Conservation (phyloP, 2,329 filamentous ascomycete genomes). For the Alternaria alternata region DNA sequence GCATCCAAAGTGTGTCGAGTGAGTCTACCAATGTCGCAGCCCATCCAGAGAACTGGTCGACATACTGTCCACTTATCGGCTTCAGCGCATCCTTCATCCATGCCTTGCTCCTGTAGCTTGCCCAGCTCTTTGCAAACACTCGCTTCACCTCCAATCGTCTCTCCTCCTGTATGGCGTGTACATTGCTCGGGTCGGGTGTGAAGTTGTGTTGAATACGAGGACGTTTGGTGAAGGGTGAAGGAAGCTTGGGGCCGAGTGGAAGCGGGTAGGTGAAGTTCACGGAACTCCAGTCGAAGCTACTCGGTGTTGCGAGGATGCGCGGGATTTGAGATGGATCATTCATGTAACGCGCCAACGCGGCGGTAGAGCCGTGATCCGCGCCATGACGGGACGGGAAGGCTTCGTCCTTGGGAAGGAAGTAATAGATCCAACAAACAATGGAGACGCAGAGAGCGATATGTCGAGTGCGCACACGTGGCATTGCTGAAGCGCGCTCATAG, state of each 20-base stretch:
- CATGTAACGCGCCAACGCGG: conserved; percentile 42
- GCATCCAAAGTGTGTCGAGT: conserved; percentile 59
- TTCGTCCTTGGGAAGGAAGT: conserved; percentile 32
- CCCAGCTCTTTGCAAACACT: conserved; percentile 55
- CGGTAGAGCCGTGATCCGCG: conserved; percentile 27
- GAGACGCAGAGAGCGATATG: conserved; percentile 36
- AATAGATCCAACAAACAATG: conserved; percentile 39
- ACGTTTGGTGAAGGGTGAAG: conserved; percentile 36
- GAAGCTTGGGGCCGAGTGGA: conserved; percentile 37
- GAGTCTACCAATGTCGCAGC: conserved; percentile 57
- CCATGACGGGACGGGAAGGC: conserved; percentile 8
- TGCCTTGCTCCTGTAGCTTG: conserved; percentile 54
- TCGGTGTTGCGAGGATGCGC: conserved; percentile 32
- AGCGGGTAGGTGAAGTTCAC: conserved; percentile 41
- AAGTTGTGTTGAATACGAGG: conserved; percentile 48
- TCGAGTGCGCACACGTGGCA: conserved; percentile 42
- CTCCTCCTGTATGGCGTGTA: conserved; percentile 34
- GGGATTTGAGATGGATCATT: conserved; percentile 37
- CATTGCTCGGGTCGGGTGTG: conserved; percentile 23
- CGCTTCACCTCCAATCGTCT: conserved; percentile 39
- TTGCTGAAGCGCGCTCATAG: conserved; percentile 19
- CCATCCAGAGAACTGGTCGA: conserved; percentile 59
- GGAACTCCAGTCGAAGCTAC: conserved; percentile 45
- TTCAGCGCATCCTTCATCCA: conserved; percentile 59
- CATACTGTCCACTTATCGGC: conserved; percentile 50